Evolutionary conservation across 2,329 filamentous ascomycete species (phyloP).

Genomic region (Fusarium torreyae): DNA sequence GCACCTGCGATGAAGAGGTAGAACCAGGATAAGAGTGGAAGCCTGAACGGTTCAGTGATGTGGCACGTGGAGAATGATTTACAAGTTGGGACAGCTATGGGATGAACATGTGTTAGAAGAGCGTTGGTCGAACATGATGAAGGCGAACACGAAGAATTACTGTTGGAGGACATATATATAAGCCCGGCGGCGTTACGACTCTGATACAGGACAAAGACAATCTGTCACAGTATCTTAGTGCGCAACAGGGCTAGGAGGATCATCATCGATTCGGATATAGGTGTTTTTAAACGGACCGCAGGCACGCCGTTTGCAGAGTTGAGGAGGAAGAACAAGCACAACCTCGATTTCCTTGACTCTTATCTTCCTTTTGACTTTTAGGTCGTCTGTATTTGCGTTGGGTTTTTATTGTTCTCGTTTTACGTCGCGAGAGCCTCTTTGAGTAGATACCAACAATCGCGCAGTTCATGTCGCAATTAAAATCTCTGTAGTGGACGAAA

Average conservation of each 20-base stretch:
- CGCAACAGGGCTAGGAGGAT: slow-evolving; percentile 4
- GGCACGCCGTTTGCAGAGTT: slow-evolving; percentile 34
- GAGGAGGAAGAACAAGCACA: slow-evolving; percentile 9
- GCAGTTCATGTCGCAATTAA: slow-evolving; percentile 20
- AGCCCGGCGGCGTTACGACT: background rate
- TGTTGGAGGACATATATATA: background rate
- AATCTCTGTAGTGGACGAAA: slow-evolving; percentile 4
- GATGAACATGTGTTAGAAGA: slow-evolving; percentile 17
- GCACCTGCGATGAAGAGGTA: slow-evolving; percentile 51
- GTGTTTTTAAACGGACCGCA: slow-evolving; percentile 30
- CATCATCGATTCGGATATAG: slow-evolving; percentile 14
- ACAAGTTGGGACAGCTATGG: background rate
- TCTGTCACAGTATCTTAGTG: background rate
- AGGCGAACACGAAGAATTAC: slow-evolving; percentile 9
- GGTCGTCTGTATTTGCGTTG: slow-evolving; percentile 8
- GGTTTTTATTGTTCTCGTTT: slow-evolving; percentile 5
- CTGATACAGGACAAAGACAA: background rate
- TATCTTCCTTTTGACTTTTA: slow-evolving; percentile 2
- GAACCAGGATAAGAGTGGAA: slow-evolving; percentile 4
- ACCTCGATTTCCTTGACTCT: slow-evolving; percentile 18
- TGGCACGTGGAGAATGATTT: background rate
- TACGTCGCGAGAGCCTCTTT: slow-evolving; percentile 15
- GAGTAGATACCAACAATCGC: slow-evolving; percentile 35
- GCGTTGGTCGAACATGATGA: slow-evolving; percentile 10
- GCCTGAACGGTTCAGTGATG: background rate